These are phyloP conservation scores for Serendipita vermifera DNA, from an alignment of 768 basidiomycete species.

Conservation along the genomic window DNA sequence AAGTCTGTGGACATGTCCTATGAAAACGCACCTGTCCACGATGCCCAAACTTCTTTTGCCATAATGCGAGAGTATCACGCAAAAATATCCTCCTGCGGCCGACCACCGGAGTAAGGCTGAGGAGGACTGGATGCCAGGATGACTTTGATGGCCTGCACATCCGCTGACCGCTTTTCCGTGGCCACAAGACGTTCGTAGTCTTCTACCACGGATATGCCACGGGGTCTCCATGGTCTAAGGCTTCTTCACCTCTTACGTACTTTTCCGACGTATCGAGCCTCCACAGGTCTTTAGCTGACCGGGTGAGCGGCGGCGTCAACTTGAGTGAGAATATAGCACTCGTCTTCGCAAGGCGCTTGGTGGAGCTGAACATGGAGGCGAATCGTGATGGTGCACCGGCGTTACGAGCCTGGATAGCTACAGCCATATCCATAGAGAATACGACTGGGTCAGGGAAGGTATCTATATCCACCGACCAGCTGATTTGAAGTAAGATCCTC, in stretches of 20 bases:
- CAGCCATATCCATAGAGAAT: conserved; percentile 76
- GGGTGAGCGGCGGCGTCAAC: conserved; percentile 70
- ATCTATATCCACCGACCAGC: conserved; percentile 70
- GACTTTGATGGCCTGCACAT: conserved; percentile 78
- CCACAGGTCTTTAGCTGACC: conserved; percentile 85
- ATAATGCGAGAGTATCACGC: too few relatives aligned
- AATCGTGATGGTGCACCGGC: conserved; percentile 72
- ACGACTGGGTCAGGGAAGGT: conserved; percentile 74
- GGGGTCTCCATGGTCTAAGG: conserved; percentile 72
- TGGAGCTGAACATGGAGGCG: conserved; percentile 60
- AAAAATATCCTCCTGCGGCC: too few relatives aligned
- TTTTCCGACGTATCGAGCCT: conserved; percentile 88
- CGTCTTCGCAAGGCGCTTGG: conserved; percentile 62
- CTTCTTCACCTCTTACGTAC: conserved; percentile 88
- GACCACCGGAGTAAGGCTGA: too few relatives aligned
- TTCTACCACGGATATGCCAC: conserved; percentile 79
- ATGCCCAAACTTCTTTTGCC: too few relatives aligned
- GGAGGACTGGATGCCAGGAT: conserved; percentile 38
- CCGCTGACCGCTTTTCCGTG: conserved; percentile 63
- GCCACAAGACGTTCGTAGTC: conserved; percentile 65
- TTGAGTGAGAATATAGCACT: conserved; percentile 75
- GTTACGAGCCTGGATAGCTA: conserved; percentile 74
- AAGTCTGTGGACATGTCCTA: too few relatives aligned
- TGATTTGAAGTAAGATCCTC: conserved; percentile 64
- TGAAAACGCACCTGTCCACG: too few relatives aligned